phyloP scores from a whole-genome alignment of 2,329 filamentous ascomycete species.

The Bertia moriformis region DNA sequence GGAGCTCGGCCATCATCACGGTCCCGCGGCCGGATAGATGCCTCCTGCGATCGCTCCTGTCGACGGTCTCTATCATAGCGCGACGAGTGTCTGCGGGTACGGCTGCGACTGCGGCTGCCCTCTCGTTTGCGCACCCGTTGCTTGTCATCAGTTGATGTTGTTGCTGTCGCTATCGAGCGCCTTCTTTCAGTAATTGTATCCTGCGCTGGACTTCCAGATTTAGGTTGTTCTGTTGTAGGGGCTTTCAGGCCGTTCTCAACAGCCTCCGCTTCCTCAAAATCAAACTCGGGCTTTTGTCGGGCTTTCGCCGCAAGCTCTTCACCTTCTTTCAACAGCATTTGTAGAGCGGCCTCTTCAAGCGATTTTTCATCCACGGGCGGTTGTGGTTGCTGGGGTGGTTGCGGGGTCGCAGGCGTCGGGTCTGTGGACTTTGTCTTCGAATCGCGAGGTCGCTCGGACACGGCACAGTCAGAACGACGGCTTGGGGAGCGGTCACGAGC shows the following conservation, averaged over 20 bases:
- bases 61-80: slow-evolving; percentile 7
- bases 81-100: slow-evolving; percentile 8
- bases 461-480: not conserved
- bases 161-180: no score
- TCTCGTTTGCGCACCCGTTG: slow-evolving; percentile 10
- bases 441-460: slow-evolving; percentile 11
- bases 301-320: slow-evolving; percentile 35
- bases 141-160: slow-evolving; percentile 7
- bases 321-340: slow-evolving; percentile 35
- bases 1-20: slow-evolving; percentile 14
- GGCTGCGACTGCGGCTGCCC: slow-evolving; percentile 11
- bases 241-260: slow-evolving; percentile 20
- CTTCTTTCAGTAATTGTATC: no score
- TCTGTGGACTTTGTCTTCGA: slow-evolving; percentile 12
- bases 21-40: slow-evolving; percentile 9
- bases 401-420: not conserved
- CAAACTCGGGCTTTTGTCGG: slow-evolving; percentile 30
- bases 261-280: slow-evolving; percentile 27
- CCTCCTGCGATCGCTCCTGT: slow-evolving; percentile 8
- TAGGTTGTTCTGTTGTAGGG: slow-evolving; percentile 12
- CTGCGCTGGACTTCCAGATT: not conserved
- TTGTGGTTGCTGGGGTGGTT: not conserved
- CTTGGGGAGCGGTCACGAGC: not conserved
- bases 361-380: slow-evolving; percentile 32
- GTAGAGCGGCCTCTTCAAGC: slow-evolving; percentile 36